Evolutionary conservation across 192 early-diverging fungal genomes (phyloP).

Genomic region (Rhizoclosmatium globosum): DNA sequence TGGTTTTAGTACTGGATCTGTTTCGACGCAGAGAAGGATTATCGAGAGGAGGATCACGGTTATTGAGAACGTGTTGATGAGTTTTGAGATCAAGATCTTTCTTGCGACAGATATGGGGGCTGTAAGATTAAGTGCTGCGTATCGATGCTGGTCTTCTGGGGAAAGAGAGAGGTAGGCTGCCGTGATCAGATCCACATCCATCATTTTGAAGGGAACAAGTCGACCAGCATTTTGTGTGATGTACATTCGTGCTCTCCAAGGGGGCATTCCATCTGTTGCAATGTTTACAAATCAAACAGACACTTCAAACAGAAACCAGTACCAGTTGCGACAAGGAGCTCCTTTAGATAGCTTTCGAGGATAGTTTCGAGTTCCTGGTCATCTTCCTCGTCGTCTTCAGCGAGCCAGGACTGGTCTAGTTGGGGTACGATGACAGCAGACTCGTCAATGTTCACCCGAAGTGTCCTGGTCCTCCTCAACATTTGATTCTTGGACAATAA

Average conservation of each 20-base stretch:
- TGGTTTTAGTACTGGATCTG: constrained; percentile 8
- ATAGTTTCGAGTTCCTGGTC: constrained; percentile 18
- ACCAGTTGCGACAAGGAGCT: constrained; percentile 17
- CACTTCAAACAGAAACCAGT: neutral
- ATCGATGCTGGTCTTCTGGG: neutral
- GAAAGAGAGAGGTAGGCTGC: constrained; percentile 17
- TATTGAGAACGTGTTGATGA: constrained; percentile 11
- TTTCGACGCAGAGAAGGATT: constrained; percentile 30
- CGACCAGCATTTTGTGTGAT: neutral
- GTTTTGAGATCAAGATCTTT: constrained; percentile 14
- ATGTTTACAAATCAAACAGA: neutral
- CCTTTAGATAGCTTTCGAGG: constrained; percentile 16
- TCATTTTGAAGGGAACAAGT: constrained; percentile 16
- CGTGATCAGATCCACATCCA: constrained; percentile 7
- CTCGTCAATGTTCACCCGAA: neutral
- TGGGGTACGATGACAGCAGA: neutral
- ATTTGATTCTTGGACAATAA: neutral
- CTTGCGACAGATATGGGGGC: constrained; percentile 14
- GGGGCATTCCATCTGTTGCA: constrained; percentile 5
- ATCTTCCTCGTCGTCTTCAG: neutral
- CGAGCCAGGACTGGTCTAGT: neutral
- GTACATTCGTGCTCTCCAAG: constrained; percentile 16
- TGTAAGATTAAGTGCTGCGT: neutral
- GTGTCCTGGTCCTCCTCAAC: too few species aligned
- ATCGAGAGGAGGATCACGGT: constrained; percentile 12